phyloP scores from a whole-genome alignment of 495 filamentous ascomycete species.

The Penicillium robsamsonii region DNA sequence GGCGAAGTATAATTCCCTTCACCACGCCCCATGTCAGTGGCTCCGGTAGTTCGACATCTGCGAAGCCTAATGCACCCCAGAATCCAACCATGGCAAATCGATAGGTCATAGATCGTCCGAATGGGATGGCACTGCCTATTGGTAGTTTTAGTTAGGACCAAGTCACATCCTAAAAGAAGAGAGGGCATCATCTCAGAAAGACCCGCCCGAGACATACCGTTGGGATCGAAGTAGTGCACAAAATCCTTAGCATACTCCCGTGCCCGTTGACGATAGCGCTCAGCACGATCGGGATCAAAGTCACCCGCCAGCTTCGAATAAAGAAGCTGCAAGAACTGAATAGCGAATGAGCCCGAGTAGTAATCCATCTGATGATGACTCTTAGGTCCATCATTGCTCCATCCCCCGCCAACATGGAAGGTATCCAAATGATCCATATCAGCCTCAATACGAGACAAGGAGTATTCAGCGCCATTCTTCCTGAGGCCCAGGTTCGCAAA shows the following conservation, averaged over 20 bases:
- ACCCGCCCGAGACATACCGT: slow-evolving; percentile 40
- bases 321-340: slow-evolving; percentile 72
- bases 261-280: slow-evolving; percentile 66
- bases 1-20: slow-evolving; percentile 68
- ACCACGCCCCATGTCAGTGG: slow-evolving; percentile 75
- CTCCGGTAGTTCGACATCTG: slow-evolving; percentile 65
- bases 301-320: slow-evolving; percentile 72
- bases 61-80: slow-evolving; percentile 75
- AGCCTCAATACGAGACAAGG: slow-evolving; percentile 61
- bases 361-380: slow-evolving; percentile 80
- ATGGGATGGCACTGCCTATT: slow-evolving; percentile 59
- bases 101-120: slow-evolving; percentile 74
- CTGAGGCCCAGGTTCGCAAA: slow-evolving; percentile 77
- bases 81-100: slow-evolving; percentile 80
- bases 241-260: slow-evolving; percentile 64
- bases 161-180: neutral
- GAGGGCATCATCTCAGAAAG: neutral
- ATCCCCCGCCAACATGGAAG: slow-evolving; percentile 75
- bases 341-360: slow-evolving; percentile 77
- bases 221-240: slow-evolving; percentile 69
- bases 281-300: slow-evolving; percentile 63
- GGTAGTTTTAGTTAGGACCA: slow-evolving; percentile 5
- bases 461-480: slow-evolving; percentile 65
- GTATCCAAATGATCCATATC: slow-evolving; percentile 76
- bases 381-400: slow-evolving; percentile 77